Base-by-base conservation (phyloP, 805 yeast species). In the Isabelozyma rhagii region DNA sequence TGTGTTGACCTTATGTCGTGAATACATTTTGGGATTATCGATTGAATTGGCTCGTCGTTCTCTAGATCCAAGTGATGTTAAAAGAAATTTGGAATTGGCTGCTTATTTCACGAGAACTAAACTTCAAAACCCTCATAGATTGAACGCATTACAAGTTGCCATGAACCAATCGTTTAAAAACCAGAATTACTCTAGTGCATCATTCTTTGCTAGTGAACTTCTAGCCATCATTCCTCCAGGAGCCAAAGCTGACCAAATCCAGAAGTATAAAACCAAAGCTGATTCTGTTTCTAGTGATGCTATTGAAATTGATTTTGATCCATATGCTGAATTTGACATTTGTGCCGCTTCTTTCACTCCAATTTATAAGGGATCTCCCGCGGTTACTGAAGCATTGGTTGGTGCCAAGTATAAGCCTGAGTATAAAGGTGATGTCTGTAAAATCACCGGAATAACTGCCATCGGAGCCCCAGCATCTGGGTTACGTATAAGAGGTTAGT, bases 381-480 rank as follows among this genome's bases (percentile, higher is more conserved):
- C 63, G 39, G 91, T 81, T 29, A 60, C 79, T 27, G 98, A 94
- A 63, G 89, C 96, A 14, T 74, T 96, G 56, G 90, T 96, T 21
- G 96, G 96, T 48, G 96, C 98, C 48, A 83, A 80, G 64, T 96
- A 94, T 64, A 87, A 87, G 56, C 75, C 83, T 7, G 77, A 81
- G 50, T 86, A 84, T 64, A 84, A 86, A 75, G 98, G 97, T 46
- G 80, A 82, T 58, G 61, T 89, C 38, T 93, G 96, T 71, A 72
- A 71, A 45, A 83, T 94, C 53, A 87, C 97, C 1, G 67, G 77
- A 46, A 75, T 96, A 53, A 86, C 97, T 4, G 73, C 78, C 47
- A 83, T 94, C 55, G 99, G 99, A 15, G 90, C 93, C 13, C 89
- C 94, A 15, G 94, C 96, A 9, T 86, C 97, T 10, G 98, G 98